These are phyloP conservation scores for Colletotrichum filicis DNA, from an alignment of 2,329 filamentous ascomycete species.

Conservation along the genomic window DNA sequence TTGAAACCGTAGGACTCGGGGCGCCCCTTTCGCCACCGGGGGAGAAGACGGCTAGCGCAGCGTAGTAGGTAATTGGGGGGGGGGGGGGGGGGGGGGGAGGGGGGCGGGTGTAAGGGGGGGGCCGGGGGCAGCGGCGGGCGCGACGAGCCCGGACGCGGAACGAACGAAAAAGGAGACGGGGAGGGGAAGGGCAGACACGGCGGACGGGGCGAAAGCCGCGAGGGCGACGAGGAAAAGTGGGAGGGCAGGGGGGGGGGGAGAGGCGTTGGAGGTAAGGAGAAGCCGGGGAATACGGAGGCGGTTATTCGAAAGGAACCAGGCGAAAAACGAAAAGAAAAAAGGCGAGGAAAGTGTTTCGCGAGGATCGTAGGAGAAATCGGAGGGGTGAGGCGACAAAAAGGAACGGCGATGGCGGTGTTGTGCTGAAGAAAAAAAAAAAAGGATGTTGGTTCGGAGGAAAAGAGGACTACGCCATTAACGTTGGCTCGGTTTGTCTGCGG, in stretches of 20 bases:
- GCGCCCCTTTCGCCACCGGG: constrained; percentile 31
- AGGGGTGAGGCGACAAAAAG: constrained; percentile 13
- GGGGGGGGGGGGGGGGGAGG: too few species aligned
- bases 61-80: constrained; percentile 17
- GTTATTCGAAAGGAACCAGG: background rate
- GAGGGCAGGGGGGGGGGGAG: too few species aligned
- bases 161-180: too few species aligned
- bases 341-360: constrained; percentile 12
- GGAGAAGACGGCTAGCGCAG: constrained; percentile 26
- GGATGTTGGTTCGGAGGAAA: constrained; percentile 7
- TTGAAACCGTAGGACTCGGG: background rate
- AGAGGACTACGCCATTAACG: constrained; percentile 3
- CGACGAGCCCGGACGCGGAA: too few species aligned
- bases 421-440: constrained; percentile 22
- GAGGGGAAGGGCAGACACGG: too few species aligned
- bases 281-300: background rate
- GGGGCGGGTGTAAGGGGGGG: too few species aligned
- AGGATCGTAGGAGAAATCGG: constrained; percentile 16
- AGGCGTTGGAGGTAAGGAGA: background rate
- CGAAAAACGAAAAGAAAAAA: background rate
- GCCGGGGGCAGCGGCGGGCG: too few species aligned
- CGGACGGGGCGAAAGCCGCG: too few species aligned
- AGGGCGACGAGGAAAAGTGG: too few species aligned
- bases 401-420: constrained; percentile 18
- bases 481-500: constrained; percentile 5